Evolutionary conservation across 139 green algal species (phyloP), one percentile per base, ranked within the genome.

Genomic region (Chlamydomonas schloesseri): DNA sequence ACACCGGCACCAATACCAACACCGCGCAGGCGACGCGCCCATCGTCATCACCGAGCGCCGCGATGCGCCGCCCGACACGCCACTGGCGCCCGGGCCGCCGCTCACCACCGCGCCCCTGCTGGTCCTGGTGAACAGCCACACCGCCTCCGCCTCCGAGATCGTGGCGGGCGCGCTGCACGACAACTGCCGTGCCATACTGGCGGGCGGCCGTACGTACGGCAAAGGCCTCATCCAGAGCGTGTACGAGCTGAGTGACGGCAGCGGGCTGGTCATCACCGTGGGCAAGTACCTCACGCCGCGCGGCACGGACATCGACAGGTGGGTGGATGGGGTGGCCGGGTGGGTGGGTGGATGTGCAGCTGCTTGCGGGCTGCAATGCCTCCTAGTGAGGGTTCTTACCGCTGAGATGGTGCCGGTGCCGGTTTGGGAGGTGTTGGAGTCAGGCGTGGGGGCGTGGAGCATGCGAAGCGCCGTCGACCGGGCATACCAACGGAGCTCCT

Each of bases 151-250:
- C 0, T 92, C 79, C 24, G 97, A 99, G 87, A 99, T 99, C 62
- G 78, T 98, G 36, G 95, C 95, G 31, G 97, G 96, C 0, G 98
- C 98, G n/a, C 90, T 99, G 87, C 91, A 94, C 9, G 97, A 99
- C 91, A 99, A 99, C 93, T 98, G 97, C 91, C 87, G 97, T 15
- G 97, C 95, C 0, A 93, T 98, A 62, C 90, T 99, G 28, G 95
- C 96, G 17, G 97, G 97, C 53, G 84, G 87, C 47, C 87, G 90
- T 23, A 99, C 97, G 10, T 99, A 98, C 83, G 97, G 97, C 81
- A 99, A 99, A 88, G 89, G 97, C 29, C 91, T 99, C 0, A 99
- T 99, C 68, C 97, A 99, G 91, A 95, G 87, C 71, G 97, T 99
- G 67, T 99, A 99, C 87, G 96, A 98, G 88, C 91, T 99, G n/a